These are phyloP conservation scores for Ampelomyces quisqualis DNA, from an alignment of 2,329 filamentous ascomycete species.

Conservation along the genomic window DNA sequence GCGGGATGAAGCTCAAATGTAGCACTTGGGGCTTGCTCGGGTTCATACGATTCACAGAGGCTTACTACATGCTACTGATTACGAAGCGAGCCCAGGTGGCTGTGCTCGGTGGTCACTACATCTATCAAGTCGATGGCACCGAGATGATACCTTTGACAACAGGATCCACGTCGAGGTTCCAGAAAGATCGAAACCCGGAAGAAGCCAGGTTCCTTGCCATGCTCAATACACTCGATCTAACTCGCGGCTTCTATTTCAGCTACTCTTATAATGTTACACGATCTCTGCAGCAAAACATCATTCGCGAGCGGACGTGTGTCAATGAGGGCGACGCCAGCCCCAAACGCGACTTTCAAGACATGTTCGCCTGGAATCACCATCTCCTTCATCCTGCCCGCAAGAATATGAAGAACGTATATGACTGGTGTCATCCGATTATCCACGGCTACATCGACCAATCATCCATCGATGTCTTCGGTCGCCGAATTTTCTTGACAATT, in stretches of 20 bases:
- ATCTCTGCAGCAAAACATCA: conserved; percentile 90
- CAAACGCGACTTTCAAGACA: conserved; percentile 74
- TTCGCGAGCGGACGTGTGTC: conserved; percentile 71
- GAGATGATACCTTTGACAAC: conserved; percentile 86
- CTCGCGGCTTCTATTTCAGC: conserved; percentile 94
- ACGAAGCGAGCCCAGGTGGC: conserved; percentile 95
- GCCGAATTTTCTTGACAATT: conserved; percentile 86
- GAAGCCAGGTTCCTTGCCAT: conserved; percentile 88
- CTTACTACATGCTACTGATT: conserved; percentile 95
- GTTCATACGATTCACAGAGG: conserved; percentile 92
- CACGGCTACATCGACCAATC: conserved; percentile 96
- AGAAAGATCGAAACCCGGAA: conserved; percentile 81
- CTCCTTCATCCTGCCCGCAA: conserved; percentile 73
- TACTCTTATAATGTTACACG: conserved; percentile 96
- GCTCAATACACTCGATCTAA: conserved; percentile 86
- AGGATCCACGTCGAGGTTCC: conserved; percentile 64
- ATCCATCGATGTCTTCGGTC: conserved; percentile 72
- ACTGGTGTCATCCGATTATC: conserved; percentile 95
- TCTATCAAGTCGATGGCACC: conserved; percentile 93
- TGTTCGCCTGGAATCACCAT: conserved; percentile 98
- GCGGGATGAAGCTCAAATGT: conserved; percentile 84
- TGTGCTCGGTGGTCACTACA: conserved; percentile 92
- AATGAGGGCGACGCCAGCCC: conserved; percentile 63
- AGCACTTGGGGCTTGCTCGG: conserved; percentile 92
- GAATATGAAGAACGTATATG: conserved; percentile 76